These are phyloP conservation scores for Neurospora sp. DNA, from an alignment of 495 filamentous ascomycete genomes.

Conservation along the genomic window DNA sequence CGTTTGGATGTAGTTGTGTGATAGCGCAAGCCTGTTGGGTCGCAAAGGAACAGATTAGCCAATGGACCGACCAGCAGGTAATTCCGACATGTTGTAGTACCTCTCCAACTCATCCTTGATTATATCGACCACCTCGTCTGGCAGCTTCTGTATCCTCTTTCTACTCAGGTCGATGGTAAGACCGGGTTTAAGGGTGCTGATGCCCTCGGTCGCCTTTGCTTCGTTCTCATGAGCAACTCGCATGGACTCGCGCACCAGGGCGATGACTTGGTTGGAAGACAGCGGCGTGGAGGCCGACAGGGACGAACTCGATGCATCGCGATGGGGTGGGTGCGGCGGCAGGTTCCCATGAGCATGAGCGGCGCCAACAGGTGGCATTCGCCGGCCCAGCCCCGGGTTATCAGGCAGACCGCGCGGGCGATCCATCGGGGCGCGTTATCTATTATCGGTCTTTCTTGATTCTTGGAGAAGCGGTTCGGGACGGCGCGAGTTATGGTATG, in stretches of 20 bases:
- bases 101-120: slow-evolving; percentile 89
- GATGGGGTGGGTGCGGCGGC: slow-evolving; percentile 28
- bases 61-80: neutral
- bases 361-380: slow-evolving; percentile 20
- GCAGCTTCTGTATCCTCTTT: slow-evolving; percentile 67
- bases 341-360: slow-evolving; percentile 20
- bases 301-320: slow-evolving; percentile 25
- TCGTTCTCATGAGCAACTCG: slow-evolving; percentile 59
- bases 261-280: slow-evolving; percentile 39
- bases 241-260: slow-evolving; percentile 53
- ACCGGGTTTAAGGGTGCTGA: slow-evolving; percentile 61
- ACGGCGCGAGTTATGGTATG: neutral
- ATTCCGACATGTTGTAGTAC: slow-evolving; percentile 31
- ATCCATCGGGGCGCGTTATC: slow-evolving; percentile 13
- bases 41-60: slow-evolving; percentile 2
- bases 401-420: slow-evolving; percentile 29
- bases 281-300: slow-evolving; percentile 31
- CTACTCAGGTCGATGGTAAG: slow-evolving; percentile 85
- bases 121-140: slow-evolving; percentile 81
- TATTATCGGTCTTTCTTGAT: neutral
- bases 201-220: slow-evolving; percentile 54
- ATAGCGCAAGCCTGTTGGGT: slow-evolving; percentile 61
- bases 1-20: slow-evolving; percentile 73
- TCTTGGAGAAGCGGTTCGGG: neutral
- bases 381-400: slow-evolving; percentile 29